Evolutionary conservation across 345 rosid genomes (phyloP), one percentile per base, ranked within the genome.

Genomic region (Salix caprea): DNA sequence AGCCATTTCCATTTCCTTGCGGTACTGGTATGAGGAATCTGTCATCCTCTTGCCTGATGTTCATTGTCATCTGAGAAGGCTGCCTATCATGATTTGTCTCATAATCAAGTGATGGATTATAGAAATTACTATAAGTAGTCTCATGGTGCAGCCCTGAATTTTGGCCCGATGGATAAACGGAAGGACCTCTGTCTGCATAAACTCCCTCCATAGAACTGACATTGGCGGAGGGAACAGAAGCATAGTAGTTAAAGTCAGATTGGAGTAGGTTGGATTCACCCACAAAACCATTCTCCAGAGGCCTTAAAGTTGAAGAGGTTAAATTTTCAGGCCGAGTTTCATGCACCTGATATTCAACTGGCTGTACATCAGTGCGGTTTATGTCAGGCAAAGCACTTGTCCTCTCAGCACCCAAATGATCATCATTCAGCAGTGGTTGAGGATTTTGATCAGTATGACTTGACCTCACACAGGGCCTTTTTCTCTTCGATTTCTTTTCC

Each of bases 361-460:
- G 78, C 37, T 76, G 89, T 34, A 65, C 54, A 77, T 88, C 86
- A 11, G 76, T 54, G 34, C 85, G 81, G 77, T 93, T 89, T 79
- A 89, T 90, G 79, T 90, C 94, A 67, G 95, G 95, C 76, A 90
- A 50, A 56, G 65, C 11, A 61, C 81, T 83, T 82, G 82, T 83
- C 62, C 77, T 83, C 74, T 90, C 90, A 4, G 74, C 69, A 54
- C 21, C 79, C 58, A 70, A 77, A 76, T 69, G 79, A 66, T 84
- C 85, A 21, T 76, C 85, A 21, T 73, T 82, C 34, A 62, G n/a
- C 58, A 77, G 74, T 32, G 76, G 74, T 73, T 39, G 77, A 50
- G 82, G 79, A 18, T 78, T 89, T 24, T 65, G 85, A 74, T 85
- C 86, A 32, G 80, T 73, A 74, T 77, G 58, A 32, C 74, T 86